Conservation (phyloP, 2,329 filamentous ascomycete genomes). For the Fusarium sarcochroum region DNA sequence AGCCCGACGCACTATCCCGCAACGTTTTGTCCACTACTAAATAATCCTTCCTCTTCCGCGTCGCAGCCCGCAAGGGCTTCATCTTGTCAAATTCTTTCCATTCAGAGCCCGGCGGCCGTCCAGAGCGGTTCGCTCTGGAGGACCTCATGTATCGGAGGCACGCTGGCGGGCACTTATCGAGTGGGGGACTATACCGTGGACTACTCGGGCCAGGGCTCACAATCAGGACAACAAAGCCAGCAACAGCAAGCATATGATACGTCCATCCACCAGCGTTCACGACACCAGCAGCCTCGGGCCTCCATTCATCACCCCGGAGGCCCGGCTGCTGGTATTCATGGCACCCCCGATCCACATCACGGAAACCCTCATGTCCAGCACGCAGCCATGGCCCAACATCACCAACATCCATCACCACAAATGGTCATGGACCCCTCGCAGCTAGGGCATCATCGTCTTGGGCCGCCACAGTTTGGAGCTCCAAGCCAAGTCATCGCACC, state of each 20-base stretch:
- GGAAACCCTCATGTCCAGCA: constrained; percentile 52
- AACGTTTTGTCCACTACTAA: constrained; percentile 45
- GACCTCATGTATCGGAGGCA: constrained; percentile 80
- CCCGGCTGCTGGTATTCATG: constrained; percentile 61
- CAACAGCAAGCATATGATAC: constrained; percentile 74
- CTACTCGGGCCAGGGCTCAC: constrained; percentile 77
- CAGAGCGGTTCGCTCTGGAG: constrained; percentile 83
- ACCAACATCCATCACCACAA: constrained; percentile 65
- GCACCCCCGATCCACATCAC: constrained; percentile 58
- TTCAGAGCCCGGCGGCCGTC: constrained; percentile 76
- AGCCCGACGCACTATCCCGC: constrained; percentile 46
- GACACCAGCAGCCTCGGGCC: constrained; percentile 60
- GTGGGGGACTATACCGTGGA: constrained; percentile 81
- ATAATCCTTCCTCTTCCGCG: constrained; percentile 50
- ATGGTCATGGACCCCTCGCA: constrained; percentile 70
- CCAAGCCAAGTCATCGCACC: constrained; percentile 65
- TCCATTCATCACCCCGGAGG: constrained; percentile 64
- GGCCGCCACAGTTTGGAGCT: constrained; percentile 66
- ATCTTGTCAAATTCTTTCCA: constrained; percentile 69
- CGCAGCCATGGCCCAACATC: constrained; percentile 59
- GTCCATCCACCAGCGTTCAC: constrained; percentile 54
- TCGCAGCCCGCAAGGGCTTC: constrained; percentile 69
- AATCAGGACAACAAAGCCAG: constrained; percentile 75
- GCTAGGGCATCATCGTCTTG: constrained; percentile 66
- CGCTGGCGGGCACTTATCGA: constrained; percentile 82